These are phyloP conservation scores for Cryptococcus sp. DNA, from an alignment of 1,284 basidiomycete genomes.

Conservation along the genomic window DNA sequence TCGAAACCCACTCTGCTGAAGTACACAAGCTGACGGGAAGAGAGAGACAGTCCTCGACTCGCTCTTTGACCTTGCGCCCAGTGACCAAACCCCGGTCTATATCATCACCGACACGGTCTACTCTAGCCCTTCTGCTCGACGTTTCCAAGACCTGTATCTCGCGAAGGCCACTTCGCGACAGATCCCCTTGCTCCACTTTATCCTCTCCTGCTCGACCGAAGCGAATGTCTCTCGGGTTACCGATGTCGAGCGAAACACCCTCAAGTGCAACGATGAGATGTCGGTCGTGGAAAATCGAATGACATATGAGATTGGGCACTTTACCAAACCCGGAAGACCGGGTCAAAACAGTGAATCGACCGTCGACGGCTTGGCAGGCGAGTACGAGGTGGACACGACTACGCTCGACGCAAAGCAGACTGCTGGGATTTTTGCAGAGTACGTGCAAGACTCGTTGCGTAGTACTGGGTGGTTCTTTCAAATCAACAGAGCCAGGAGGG, in stretches of 20 bases:
- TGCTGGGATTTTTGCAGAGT: slow-evolving; percentile 25
- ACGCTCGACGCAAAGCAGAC: slow-evolving; percentile 12
- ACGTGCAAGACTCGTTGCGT: slow-evolving; percentile 24
- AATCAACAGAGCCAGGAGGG: background rate
- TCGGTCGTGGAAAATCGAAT: slow-evolving; percentile 25
- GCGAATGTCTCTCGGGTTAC: slow-evolving; percentile 2
- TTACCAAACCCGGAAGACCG: slow-evolving; percentile 4
- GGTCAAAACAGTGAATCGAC: slow-evolving; percentile 1
- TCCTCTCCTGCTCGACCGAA: slow-evolving; percentile 2
- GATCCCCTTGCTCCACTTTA: slow-evolving; percentile 1
- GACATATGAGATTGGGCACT: slow-evolving; percentile 30
- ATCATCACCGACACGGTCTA: slow-evolving; percentile 1
- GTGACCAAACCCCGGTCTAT: background rate
- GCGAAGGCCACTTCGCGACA: background rate
- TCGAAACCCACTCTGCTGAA: background rate
- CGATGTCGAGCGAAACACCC: background rate
- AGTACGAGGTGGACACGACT: slow-evolving; percentile 32
- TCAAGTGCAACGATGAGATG: slow-evolving; percentile 10
- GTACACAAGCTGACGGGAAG: background rate
- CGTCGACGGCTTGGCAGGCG: slow-evolving; percentile 20
- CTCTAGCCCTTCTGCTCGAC: background rate
- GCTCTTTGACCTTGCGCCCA: background rate
- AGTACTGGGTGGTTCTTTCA: slow-evolving; percentile 10
- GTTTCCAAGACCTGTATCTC: slow-evolving; percentile 1
- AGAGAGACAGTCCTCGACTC: background rate